These are phyloP conservation scores for Geoglossum cookeanum DNA, from an alignment of 2,329 filamentous ascomycete species.

Conservation along the genomic window DNA sequence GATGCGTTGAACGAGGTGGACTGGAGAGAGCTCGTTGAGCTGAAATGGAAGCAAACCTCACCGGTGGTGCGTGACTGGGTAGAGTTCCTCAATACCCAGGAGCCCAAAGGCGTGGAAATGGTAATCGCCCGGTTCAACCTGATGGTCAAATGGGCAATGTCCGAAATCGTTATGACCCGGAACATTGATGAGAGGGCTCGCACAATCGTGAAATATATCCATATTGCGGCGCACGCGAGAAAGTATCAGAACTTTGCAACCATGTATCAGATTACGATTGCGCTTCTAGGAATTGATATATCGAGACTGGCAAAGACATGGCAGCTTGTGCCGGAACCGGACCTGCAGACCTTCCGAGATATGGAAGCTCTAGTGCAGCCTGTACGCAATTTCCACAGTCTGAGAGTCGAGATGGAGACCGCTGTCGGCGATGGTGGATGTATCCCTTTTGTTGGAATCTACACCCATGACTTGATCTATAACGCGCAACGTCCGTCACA, in stretches of 20 bases:
- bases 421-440: constrained; percentile 38
- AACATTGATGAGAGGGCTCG: constrained; percentile 37
- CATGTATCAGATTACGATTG: constrained; percentile 45
- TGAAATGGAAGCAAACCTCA: constrained; percentile 38
- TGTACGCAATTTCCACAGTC: constrained; percentile 41
- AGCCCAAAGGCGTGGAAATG: constrained; percentile 39
- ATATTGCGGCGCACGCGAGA: constrained; percentile 39
- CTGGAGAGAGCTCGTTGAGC: constrained; percentile 45
- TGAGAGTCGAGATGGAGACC: constrained; percentile 45
- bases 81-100: constrained; percentile 35
- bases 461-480: constrained; percentile 47
- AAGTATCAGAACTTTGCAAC: constrained; percentile 44
- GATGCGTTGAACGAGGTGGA: constrained; percentile 46
- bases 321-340: constrained; percentile 33
- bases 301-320: constrained; percentile 38
- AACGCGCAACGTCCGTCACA: constrained; percentile 46
- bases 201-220: constrained; percentile 43
- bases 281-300: constrained; percentile 39
- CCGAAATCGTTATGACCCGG: constrained; percentile 40
- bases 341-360: constrained; percentile 34
- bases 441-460: constrained; percentile 47
- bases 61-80: constrained; percentile 36
- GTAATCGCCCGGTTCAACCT: constrained; percentile 48
- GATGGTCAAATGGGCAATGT: constrained; percentile 46
- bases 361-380: constrained; percentile 43